Evolutionary conservation across 495 filamentous ascomycete genomes (phyloP), one percentile per base, ranked within the genome.

Genomic region (Neurospora sp.): DNA sequence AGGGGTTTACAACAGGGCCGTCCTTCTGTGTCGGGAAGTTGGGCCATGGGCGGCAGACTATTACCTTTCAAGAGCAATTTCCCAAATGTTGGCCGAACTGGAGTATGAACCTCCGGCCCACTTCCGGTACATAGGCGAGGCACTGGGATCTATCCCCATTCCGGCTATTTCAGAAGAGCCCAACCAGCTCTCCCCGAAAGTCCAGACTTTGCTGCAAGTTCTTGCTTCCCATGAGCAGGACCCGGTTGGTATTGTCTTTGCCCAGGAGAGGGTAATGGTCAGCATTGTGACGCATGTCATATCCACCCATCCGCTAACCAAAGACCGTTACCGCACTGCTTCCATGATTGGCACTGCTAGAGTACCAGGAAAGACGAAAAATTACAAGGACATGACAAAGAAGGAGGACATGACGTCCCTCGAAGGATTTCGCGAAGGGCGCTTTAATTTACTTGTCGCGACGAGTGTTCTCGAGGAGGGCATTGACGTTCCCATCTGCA

Each of bases 381-480:
- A 84, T 42, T 82, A 97, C 12, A 84, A 86, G 4, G 90, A 95
- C 45, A 81, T 94, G 16, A 82, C 86, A 1, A 85, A 86, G 8
- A 75, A 81, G 8, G 86, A 86, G 10, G 82, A 92, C 71, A 78
- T 83, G 44, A 73, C 86, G 31, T 89, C 90, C 0, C 86, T 99
- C 2, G 83, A 89, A 9, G 84, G 89, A 16, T 94, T 99, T 73
- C 87, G 88, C 20, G 75, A 78, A 3, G 93, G 94, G 9, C 82
- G 81, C 4, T 88, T 88, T 40, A 96, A 97, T 75, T 83, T 99
- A 1, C 84, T 99, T 10, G 82, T 99, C 8, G 88, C 93, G 0
- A 98, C 95, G 0, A 92, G 88, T 76, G 94, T 94, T 1, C 82
- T 97, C 0, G 95, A 98, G 80, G 96, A 99, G 81, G 96, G 95